A percentile compares a stretch with the other conserved stretches of the same genome.
Conservation (phyloP, 768 basidiomycete species). For the Lactarius vividus region DNA sequence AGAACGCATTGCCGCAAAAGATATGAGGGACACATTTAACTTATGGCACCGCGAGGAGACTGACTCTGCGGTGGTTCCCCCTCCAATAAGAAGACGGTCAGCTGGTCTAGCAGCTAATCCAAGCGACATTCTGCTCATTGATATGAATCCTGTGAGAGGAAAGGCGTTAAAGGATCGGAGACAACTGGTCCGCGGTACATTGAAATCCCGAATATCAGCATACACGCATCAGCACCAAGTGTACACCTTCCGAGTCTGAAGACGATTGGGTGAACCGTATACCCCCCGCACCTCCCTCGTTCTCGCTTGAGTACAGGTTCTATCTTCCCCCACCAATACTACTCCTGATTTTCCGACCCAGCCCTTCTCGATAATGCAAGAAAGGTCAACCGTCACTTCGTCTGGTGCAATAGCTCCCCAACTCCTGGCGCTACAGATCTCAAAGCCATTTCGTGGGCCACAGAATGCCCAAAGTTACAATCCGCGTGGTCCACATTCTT, state of each 20-base stretch:
- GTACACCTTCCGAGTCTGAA: background rate
- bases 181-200: background rate
- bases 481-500: background rate
- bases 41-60: slow-evolving; percentile 5
- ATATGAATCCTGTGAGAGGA: background rate
- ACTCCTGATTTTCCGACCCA: background rate
- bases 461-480: background rate
- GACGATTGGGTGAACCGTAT: background rate
- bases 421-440: background rate
- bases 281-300: background rate
- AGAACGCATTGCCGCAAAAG: slow-evolving; percentile 8
- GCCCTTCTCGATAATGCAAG: background rate
- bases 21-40: background rate
- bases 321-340: background rate
- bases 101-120: background rate
- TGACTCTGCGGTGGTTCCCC: too few relatives aligned
- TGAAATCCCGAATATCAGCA: background rate
- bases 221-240: background rate
- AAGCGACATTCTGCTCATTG: background rate
- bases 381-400: background rate
- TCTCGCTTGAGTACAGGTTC: background rate
- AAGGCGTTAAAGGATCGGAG: slow-evolving; percentile 9
- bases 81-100: too few relatives aligned
- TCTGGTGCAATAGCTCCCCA: background rate
- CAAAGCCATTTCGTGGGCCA: background rate